Base-by-base conservation (phyloP, 106 monocot genomes). In the Amphibolis antarctica region DNA sequence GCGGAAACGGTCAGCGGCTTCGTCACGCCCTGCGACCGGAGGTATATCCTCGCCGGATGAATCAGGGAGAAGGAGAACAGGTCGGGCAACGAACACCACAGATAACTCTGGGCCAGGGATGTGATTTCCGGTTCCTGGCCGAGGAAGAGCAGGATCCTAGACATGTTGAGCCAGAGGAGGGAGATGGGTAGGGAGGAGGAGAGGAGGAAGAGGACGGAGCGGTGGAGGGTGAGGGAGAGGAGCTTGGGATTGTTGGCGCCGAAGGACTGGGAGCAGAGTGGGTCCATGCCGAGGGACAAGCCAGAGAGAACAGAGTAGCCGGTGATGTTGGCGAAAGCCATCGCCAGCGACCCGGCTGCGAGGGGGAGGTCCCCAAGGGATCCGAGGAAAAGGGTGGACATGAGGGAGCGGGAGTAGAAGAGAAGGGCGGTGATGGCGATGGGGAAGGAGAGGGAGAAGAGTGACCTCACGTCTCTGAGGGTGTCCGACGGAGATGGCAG, bases 321-420 rank as follows among this genome's bases (percentile, higher is more conserved):
- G 19, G 73, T 73, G 58, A 73, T 73, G 59, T 73, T 73, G 30
- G 73, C 73, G 23, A 66, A 73, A n/a, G 66, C 73, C 29, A 73
- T 48, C 25, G 66, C 73, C 9, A 73, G 65, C 21, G 73, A 73
- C 46, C 73, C 73, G 1, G 48, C 73, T 17, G 66, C 66, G 21
- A 73, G 66, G 13, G 66, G 49, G 48, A 73, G 48, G 73, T 73
- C 73, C 11, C 73, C 66, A 22, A 73, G 73, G 12, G 73, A 66
- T 19, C 73, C 73, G n/a, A 73, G 73, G 48, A 73, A 73, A 59
- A 73, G 59, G 59, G 66, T 60, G 59, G 73, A 73, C 28, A 73
- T 13, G 49, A 52, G 48, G 22, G 73, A 73, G 17, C 73, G 73
- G 48, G 73, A 73, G 73, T 73, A 73, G 46, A 73, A 28, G 18